Conservation (phyloP, 1,139 yeast genomes). For the Hemisphaericaspora subhashii region DNA sequence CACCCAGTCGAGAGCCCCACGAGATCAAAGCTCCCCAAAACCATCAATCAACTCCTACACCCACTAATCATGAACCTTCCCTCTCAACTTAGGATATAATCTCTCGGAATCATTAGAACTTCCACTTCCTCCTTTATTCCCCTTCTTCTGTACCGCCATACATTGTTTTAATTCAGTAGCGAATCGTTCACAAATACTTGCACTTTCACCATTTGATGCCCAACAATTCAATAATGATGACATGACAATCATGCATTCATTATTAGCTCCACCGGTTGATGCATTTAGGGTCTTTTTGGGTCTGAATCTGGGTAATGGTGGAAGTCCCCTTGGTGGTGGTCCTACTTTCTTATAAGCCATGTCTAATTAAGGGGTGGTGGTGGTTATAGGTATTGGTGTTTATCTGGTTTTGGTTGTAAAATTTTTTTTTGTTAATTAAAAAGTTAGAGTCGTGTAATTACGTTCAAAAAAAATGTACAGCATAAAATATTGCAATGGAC, state of each 20-base stretch:
- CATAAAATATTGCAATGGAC: too few relatives aligned
- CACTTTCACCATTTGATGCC: constrained; percentile 93
- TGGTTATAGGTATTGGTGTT: background rate
- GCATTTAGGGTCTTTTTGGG: constrained; percentile 66
- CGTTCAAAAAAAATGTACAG: background rate
- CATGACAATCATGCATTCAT: constrained; percentile 80
- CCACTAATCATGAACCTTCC: constrained; percentile 64
- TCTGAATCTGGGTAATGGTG: constrained; percentile 74
- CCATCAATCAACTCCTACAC: background rate
- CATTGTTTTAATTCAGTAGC: constrained; percentile 53
- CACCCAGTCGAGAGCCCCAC: background rate
- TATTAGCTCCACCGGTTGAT: constrained; percentile 56
- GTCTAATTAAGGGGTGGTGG: too few relatives aligned
- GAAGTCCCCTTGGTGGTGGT: constrained; percentile 42
- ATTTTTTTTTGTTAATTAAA: too few relatives aligned
- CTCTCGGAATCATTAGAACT: constrained; percentile 85
- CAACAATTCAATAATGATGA: constrained; percentile 87
- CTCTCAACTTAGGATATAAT: constrained; percentile 74
- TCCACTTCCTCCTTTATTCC: constrained; percentile 47
- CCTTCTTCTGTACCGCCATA: constrained; percentile 49
- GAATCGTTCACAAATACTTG: constrained; percentile 59
- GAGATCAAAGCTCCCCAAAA: background rate
- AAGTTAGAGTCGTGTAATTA: constrained; percentile 1
- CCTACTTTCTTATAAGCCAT: constrained; percentile 34
- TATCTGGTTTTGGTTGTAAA: background rate